Evolutionary conservation across 805 yeast genomes (phyloP).

Genomic region (Priceomyces melissophilus): DNA sequence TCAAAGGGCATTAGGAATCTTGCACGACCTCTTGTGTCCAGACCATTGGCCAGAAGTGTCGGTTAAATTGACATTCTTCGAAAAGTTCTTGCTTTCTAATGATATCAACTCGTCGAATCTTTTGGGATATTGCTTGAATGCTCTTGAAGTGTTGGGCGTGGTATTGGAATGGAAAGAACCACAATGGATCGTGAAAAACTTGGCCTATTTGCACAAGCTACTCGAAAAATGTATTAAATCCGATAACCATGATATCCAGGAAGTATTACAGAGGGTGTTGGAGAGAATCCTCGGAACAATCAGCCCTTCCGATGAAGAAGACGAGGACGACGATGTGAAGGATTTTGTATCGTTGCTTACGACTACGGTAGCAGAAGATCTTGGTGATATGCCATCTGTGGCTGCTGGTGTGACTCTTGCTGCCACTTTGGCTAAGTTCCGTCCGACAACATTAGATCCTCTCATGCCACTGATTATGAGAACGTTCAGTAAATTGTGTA

Average conservation of each 20-base stretch:
- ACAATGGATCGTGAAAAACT: slow-evolving; percentile 74
- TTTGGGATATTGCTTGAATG: slow-evolving; percentile 80
- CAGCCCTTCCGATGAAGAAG: slow-evolving; percentile 38
- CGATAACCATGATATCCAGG: slow-evolving; percentile 84
- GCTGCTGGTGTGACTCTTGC: slow-evolving; percentile 84
- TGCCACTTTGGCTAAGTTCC: slow-evolving; percentile 75
- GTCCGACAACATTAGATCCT: slow-evolving; percentile 72
- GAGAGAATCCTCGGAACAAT: slow-evolving; percentile 67
- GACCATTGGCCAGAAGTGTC: slow-evolving; percentile 83
- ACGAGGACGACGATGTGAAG: slow-evolving; percentile 59
- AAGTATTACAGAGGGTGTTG: slow-evolving; percentile 72
- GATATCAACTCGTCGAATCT: slow-evolving; percentile 69
- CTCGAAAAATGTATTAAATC: slow-evolving; percentile 79
- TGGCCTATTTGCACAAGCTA: slow-evolving; percentile 65
- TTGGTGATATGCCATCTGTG: slow-evolving; percentile 67
- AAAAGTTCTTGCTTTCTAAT: slow-evolving; percentile 74
- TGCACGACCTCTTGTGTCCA: slow-evolving; percentile 69
- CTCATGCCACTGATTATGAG: slow-evolving; percentile 76
- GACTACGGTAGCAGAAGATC: slow-evolving; percentile 73
- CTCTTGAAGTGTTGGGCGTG: slow-evolving; percentile 82
- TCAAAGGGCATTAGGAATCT: slow-evolving; percentile 71
- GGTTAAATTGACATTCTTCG: slow-evolving; percentile 85
- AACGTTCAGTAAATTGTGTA: slow-evolving; percentile 83
- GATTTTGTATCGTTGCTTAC: slow-evolving; percentile 59
- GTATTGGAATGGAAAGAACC: slow-evolving; percentile 74